A percentile compares a stretch with the other conserved stretches of the same genome.
phyloP scores from a whole-genome alignment of 176 grass and related monocot genomes.

The Raddia distichophylla region DNA sequence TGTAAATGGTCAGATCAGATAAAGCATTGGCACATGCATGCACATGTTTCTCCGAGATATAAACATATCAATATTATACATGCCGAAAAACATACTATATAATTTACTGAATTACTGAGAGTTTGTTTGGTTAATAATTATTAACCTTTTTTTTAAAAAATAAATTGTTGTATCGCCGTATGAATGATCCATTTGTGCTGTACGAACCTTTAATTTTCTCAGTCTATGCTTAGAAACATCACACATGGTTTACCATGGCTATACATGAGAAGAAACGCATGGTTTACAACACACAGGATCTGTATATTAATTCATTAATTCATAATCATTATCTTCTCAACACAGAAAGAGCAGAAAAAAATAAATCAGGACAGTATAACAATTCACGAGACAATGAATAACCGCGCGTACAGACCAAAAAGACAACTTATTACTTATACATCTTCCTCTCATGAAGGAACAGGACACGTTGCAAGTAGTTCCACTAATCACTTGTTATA shows the following conservation, averaged over 20 bases:
- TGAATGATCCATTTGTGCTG: neutral
- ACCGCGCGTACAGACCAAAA: too few species aligned
- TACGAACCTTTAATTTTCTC: neutral
- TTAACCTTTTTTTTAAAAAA: neutral
- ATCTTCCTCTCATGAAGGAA: neutral
- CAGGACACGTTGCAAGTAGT: neutral
- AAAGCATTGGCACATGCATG: slow-evolving; percentile 20
- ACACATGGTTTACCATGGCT: too few species aligned
- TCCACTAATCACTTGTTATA: neutral
- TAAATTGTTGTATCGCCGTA: too few species aligned
- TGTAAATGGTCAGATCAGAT: slow-evolving; percentile 19
- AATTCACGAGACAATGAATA: neutral
- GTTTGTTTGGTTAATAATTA: neutral
- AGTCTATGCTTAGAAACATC: neutral
- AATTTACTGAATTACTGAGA: neutral
- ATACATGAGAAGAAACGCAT: slow-evolving; percentile 13
- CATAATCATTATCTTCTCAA: neutral
- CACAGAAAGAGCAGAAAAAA: neutral
- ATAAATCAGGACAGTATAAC: neutral
- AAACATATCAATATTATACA: neutral
- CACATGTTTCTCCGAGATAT: neutral
- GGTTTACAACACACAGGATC: neutral
- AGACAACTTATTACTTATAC: neutral
- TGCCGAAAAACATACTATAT: neutral
- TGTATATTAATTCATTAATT: neutral